Evolutionary conservation across 768 basidiomycete genomes (phyloP), one percentile per base, ranked within the genome.

Genomic region (Tulasnella sp.): DNA sequence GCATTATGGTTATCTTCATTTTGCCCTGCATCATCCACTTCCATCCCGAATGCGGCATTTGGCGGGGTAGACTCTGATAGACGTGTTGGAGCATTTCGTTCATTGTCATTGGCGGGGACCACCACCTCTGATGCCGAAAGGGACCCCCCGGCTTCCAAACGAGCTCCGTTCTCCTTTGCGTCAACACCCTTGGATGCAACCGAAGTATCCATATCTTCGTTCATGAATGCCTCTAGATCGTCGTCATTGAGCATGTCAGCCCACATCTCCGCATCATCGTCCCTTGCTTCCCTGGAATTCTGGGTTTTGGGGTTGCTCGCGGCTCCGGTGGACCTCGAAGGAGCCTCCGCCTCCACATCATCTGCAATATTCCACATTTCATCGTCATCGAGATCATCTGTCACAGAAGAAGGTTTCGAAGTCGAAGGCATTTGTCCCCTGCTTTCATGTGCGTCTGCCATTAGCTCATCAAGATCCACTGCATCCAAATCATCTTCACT

Each of bases 351-450:
- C 62, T 77, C 78, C 29, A 77, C 64, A 60, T 83, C 77, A 34
- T 72, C 60, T 47, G 84, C 65, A 35, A 81, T 69, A 56, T 78
- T 73, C 79, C 86, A 86, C 72, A 85, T 75, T 5, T 83, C 83
- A 35, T 77, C 75, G 29, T 82, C 78, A 5, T 76, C 74, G 13
- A 66, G 62, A 20, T 32, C 56, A 31, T 16, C 56, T 8, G 56
- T 51, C 1, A 53, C 58, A 3, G 60, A 45, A 15, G 56, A 25
- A 32, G 34, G 16, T 15, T 27, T 31, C 13, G 27, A 31, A n/a
- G n/a, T 33, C 19, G 22, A 43, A 15, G 27, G 19, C 19, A 2
- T 2, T 54, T 12, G 5, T 47, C 29, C 46, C 57, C 34, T 12
- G 49, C 50, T 52, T 56, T 62, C 24, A 62, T 59, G 4, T 60